Evolutionary conservation across 805 yeast species (phyloP).

Genomic region (Starmerella bacillaris): DNA sequence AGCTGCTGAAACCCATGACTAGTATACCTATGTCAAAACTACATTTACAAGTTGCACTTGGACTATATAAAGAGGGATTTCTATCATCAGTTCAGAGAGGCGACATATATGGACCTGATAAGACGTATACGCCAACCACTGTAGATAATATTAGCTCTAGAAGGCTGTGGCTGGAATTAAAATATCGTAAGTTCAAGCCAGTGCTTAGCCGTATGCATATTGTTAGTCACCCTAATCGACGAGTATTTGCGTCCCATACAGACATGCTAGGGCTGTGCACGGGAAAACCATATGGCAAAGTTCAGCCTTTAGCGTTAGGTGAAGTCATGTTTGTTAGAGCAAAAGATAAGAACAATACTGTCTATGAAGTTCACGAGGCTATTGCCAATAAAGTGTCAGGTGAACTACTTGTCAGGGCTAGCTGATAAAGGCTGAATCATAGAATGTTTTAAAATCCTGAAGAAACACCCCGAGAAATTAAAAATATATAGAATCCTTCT

Average conservation of each 20-base stretch:
- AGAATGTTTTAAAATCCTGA: background rate
- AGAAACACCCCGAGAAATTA: background rate
- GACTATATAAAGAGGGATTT: slow-evolving; percentile 81
- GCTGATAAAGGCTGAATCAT: slow-evolving; percentile 3
- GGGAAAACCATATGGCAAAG: slow-evolving; percentile 57
- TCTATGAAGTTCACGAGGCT: slow-evolving; percentile 74
- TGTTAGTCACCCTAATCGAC: slow-evolving; percentile 71
- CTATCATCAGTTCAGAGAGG: slow-evolving; percentile 73
- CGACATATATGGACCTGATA: slow-evolving; percentile 67
- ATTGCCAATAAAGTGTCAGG: slow-evolving; percentile 55
- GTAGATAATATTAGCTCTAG: slow-evolving; percentile 74
- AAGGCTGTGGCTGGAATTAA: slow-evolving; percentile 79
- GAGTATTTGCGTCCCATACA: slow-evolving; percentile 40
- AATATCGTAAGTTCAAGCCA: slow-evolving; percentile 64
- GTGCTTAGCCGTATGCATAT: slow-evolving; percentile 55
- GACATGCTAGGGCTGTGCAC: slow-evolving; percentile 59
- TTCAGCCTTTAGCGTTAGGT: slow-evolving; percentile 73
- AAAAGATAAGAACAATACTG: slow-evolving; percentile 28
- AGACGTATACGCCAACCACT: slow-evolving; percentile 39
- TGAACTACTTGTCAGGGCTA: slow-evolving; percentile 29
- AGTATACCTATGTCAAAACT: slow-evolving; percentile 67
- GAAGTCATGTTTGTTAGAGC: slow-evolving; percentile 61
- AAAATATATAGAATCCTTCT: too few species aligned
- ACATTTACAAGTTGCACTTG: slow-evolving; percentile 67
- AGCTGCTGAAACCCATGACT: slow-evolving; percentile 55